phyloP scores from a whole-genome alignment of 1,284 basidiomycete genomes.

The Leccinum proliferum region DNA sequence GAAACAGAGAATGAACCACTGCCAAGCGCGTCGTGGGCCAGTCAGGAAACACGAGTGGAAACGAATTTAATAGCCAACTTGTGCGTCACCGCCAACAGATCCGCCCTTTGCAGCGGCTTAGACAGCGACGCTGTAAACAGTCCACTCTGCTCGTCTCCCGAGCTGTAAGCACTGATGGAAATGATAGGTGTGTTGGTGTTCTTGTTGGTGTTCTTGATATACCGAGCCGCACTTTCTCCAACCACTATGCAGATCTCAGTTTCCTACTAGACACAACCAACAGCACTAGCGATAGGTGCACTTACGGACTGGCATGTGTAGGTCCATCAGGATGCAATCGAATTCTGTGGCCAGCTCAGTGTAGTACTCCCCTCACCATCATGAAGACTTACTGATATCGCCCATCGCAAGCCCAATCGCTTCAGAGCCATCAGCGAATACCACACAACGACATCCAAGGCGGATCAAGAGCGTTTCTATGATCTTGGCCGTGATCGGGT shows the following conservation, averaged over 20 bases:
- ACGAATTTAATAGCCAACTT: slow-evolving; percentile 56
- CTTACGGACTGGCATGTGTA: too few species aligned
- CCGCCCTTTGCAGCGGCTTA: slow-evolving; percentile 86
- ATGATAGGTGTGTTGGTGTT: slow-evolving; percentile 89
- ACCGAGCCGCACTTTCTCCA: slow-evolving; percentile 87
- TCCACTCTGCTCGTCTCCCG: slow-evolving; percentile 65
- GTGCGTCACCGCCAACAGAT: slow-evolving; percentile 75
- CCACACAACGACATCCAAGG: slow-evolving; percentile 90
- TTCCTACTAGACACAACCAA: slow-evolving; percentile 1
- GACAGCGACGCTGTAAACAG: slow-evolving; percentile 83
- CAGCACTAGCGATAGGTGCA: neutral
- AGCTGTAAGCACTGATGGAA: slow-evolving; percentile 82
- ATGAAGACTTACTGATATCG: slow-evolving; percentile 74
- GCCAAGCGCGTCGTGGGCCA: slow-evolving; percentile 11
- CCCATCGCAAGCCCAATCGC: slow-evolving; percentile 97
- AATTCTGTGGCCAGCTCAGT: too few species aligned
- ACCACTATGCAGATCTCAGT: slow-evolving; percentile 50
- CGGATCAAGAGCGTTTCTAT: slow-evolving; percentile 90
- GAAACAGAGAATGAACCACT: slow-evolving; percentile 23
- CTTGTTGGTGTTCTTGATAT: slow-evolving; percentile 93
- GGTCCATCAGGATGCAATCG: too few species aligned
- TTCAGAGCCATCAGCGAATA: slow-evolving; percentile 94
- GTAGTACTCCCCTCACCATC: neutral
- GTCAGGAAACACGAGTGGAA: slow-evolving; percentile 33
- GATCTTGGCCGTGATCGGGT: slow-evolving; percentile 94